Base-by-base conservation (phyloP, 2,329 filamentous ascomycete species). In the Botrytis hyacinthi region DNA sequence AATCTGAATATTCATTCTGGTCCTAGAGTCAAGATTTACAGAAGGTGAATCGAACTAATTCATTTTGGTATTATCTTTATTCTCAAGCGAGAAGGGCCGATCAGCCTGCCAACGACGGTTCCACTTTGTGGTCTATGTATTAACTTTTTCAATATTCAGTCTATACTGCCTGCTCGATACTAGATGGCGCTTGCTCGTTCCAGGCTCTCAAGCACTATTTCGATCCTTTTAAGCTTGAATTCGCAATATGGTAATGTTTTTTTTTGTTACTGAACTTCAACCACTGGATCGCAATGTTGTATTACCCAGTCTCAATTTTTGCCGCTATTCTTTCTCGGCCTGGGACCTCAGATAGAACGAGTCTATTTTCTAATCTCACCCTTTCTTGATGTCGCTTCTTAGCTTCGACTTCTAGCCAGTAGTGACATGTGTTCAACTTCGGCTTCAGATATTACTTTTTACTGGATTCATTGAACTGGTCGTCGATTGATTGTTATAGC, bases 401-500 rank as follows among this genome's bases (percentile, higher is more conserved):
- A 32, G 29, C 16, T 59, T 20, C 29, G 7, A 29, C n/a, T 32
- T 59, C 54, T 22, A 59, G 29, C n/a, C 14, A 22, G 1, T 20
- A 32, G 9, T 59, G 54, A 35, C 8, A 6, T 59, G 3, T 35
- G 14, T 22, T 59, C 54, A 32, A 3, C 18, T 32, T 59, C 29
- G 9, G 18, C 54, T 59, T 20, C 29, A 14, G 14, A 29, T 4
- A 57, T 9, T 8, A 57, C n/a, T 29, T 16, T 12, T 57, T 57
- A 8, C n/a, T 57, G n/a, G 6, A 2, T 57, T 6, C 0, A 18
- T 57, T n/a, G 10, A 51, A 1, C 48, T n/a, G 4, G 0, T 10
- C 0, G 14, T 26, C 1, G 6, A 16, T 0, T 16, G 0, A 54
- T 54, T n/a, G 5, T 16, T n/a, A n/a, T 54, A 54, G 2, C 26